These are phyloP conservation scores for Neobulgaria alba DNA, from an alignment of 2,329 filamentous ascomycete genomes.

Conservation along the genomic window DNA sequence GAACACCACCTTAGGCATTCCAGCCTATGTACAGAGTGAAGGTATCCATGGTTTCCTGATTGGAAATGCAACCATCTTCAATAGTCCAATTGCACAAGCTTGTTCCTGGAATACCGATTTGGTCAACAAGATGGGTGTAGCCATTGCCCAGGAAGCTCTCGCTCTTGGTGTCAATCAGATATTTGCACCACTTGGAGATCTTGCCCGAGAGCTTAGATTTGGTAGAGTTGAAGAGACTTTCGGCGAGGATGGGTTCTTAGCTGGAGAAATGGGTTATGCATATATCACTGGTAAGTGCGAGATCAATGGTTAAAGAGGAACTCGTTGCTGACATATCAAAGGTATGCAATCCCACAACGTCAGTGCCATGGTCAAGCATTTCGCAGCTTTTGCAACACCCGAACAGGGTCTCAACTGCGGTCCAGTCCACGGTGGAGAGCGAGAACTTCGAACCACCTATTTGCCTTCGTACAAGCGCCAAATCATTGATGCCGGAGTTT, in stretches of 20 bases:
- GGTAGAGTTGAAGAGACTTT: constrained; percentile 69
- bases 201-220: constrained; percentile 62
- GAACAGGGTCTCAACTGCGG: constrained; percentile 66
- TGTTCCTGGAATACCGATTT: constrained; percentile 62
- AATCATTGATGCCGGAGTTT: constrained; percentile 61
- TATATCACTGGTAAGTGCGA: constrained; percentile 50
- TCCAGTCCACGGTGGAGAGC: constrained; percentile 44
- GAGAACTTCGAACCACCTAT: constrained; percentile 46
- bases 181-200: constrained; percentile 62
- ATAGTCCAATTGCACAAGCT: constrained; percentile 64
- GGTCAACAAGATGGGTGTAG: constrained; percentile 55
- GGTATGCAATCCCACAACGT: constrained; percentile 58
- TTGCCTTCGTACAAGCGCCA: constrained; percentile 57
- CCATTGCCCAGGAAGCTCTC: constrained; percentile 56
- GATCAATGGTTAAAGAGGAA: not conserved
- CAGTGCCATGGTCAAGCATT: constrained; percentile 68
- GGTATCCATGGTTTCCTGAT: constrained; percentile 66
- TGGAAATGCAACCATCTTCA: constrained; percentile 70
- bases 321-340: constrained; percentile 30
- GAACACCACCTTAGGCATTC: constrained; percentile 61
- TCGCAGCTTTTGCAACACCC: constrained; percentile 57
- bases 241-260: constrained; percentile 58
- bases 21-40: constrained; percentile 65
- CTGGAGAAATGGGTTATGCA: constrained; percentile 58
- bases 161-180: constrained; percentile 65